Base-by-base conservation (phyloP, 306 rosid genomes). In the Casuarina equisetifolia region DNA sequence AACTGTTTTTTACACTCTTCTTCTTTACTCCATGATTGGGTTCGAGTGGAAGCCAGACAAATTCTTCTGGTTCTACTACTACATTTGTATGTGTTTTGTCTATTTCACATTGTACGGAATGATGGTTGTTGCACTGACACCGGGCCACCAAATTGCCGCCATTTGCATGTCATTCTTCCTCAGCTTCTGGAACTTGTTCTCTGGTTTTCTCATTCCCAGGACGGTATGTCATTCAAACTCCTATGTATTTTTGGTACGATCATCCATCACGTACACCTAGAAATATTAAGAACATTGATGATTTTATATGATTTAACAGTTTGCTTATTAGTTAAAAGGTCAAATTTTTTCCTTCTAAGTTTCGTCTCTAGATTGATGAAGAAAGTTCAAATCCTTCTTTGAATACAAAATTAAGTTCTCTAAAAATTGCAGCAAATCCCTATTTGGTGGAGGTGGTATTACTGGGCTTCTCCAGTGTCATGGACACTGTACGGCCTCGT, bases 361-460 rank as follows among this genome's bases (percentile, higher is more conserved):
- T 25, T 25, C 32, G 32, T 25, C 32, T 25, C 32, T 25, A 25
- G 32, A 25, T 25, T 25, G 32, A 25, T 25, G 32, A 25, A 25
- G 32, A 25, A 25, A 25, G 32, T 12, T 12, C 3, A 51, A 6
- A 4, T 2, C 12, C 42, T 32, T 16, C 71, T 42, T 17, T 42
- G 32, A 32, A 67, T 67, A n/a, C 50, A n/a, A 42, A 62, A 0
- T 49, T 51, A 1, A 78, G 32, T 42, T 13, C 20, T 16, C 59
- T 40, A 16, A 3, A 9, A 8, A 71, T 76, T 83, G 83, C 90
- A 91, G 96, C 85, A 75, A 53, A 93, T 93, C 70, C 96, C 97
- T 0, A 53, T 88, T 43, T 93, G 97, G 98, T 89, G 98, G 97
- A 89, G 94, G 67, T 93, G 97, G 98, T 89, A 91, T 79, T 88